These are phyloP conservation scores for Ochetophila trinervis DNA, from an alignment of 306 rosid species.

Conservation along the genomic window DNA sequence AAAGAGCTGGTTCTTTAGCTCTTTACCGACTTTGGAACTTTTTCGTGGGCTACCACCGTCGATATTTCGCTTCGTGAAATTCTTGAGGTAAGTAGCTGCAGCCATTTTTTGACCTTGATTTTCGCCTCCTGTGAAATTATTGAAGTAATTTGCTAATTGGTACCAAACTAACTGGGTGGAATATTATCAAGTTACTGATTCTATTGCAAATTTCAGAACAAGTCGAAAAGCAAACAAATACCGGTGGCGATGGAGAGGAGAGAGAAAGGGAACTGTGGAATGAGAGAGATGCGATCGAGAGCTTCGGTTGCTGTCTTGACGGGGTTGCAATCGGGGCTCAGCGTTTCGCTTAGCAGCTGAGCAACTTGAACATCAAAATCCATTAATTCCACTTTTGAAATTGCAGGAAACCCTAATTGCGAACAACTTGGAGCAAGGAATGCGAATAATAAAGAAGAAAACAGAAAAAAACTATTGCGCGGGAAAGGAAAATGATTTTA, in stretches of 20 bases:
- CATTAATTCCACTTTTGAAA: conserved; percentile 23
- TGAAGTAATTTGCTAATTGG: not conserved
- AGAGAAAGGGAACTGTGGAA: conserved; percentile 52
- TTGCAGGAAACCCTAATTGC: conserved; percentile 45
- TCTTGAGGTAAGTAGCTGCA: conserved; percentile 78
- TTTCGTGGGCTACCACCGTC: conserved; percentile 30
- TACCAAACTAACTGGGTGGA: not conserved
- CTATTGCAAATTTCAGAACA: not conserved
- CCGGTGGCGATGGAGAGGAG: conserved; percentile 63
- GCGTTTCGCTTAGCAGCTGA: conserved; percentile 54
- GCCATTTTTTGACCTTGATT: conserved; percentile 63
- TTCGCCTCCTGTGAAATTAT: conserved; percentile 43
- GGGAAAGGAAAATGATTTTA: conserved; percentile 39
- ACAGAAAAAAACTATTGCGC: conserved; percentile 32
- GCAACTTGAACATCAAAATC: conserved; percentile 50
- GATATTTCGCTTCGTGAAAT: conserved; percentile 55
- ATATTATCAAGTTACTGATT: no score
- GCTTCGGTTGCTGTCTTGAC: conserved; percentile 50
- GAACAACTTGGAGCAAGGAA: not conserved
- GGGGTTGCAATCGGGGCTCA: conserved; percentile 45
- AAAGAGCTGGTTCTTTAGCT: conserved; percentile 72
- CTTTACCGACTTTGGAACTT: conserved; percentile 55
- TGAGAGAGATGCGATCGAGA: conserved; percentile 56
- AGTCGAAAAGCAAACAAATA: not conserved
- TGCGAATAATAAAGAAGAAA: not conserved